A percentile compares a stretch with the other conserved stretches of the same genome.
Evolutionary conservation across 176 grass and related monocot species (phyloP).

Genomic region (Oryza nivara): DNA sequence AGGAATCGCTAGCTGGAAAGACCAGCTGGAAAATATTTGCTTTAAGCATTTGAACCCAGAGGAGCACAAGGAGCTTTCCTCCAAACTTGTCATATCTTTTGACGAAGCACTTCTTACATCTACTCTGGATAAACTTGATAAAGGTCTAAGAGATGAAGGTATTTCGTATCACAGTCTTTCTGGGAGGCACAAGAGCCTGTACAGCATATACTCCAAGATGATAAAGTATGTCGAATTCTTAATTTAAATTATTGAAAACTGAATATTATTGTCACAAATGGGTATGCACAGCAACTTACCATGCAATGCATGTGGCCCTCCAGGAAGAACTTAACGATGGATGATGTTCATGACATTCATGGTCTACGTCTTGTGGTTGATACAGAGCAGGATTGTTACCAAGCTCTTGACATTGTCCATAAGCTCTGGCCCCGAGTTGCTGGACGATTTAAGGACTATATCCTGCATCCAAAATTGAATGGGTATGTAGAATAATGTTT

Average conservation of each 20-base stretch:
- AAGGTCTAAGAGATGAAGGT: slow-evolving; percentile 66
- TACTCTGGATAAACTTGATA: slow-evolving; percentile 61
- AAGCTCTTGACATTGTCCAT: slow-evolving; percentile 72
- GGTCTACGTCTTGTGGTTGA: slow-evolving; percentile 88
- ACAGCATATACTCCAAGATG: slow-evolving; percentile 90
- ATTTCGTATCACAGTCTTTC: slow-evolving; percentile 67
- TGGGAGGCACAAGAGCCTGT: slow-evolving; percentile 91
- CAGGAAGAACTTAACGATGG: slow-evolving; percentile 85
- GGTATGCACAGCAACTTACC: background rate
- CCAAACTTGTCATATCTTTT: slow-evolving; percentile 66
- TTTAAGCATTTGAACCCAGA: slow-evolving; percentile 84
- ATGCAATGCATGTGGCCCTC: slow-evolving; percentile 4
- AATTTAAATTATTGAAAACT: slow-evolving; percentile 26
- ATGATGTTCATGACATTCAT: slow-evolving; percentile 92
- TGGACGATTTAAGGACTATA: slow-evolving; percentile 93
- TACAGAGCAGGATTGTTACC: slow-evolving; percentile 83
- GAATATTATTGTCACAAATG: background rate
- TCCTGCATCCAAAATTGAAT: slow-evolving; percentile 73
- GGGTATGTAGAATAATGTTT: slow-evolving; percentile 50
- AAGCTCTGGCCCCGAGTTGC: slow-evolving; percentile 64
- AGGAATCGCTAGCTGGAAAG: slow-evolving; percentile 91
- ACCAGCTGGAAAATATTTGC: slow-evolving; percentile 88
- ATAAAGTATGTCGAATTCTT: slow-evolving; percentile 60
- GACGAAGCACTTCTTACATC: slow-evolving; percentile 71
- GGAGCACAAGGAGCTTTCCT: slow-evolving; percentile 70